phyloP scores from a whole-genome alignment of 2,329 filamentous ascomycete species.

The Aspergillus luchuensis region DNA sequence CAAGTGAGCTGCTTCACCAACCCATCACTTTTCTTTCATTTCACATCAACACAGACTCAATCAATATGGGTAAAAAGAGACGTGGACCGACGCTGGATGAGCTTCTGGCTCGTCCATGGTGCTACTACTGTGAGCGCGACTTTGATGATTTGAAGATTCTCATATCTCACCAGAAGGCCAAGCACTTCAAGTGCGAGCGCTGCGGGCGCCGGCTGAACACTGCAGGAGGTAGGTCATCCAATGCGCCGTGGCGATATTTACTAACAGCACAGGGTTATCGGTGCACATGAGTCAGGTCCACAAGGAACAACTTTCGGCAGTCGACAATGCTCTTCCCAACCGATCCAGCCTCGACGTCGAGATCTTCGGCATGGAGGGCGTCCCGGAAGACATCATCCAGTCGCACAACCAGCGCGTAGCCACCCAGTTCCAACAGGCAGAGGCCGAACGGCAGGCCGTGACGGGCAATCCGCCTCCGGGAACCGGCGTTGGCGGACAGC shows the following conservation, averaged over 20 bases:
- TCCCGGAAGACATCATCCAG: constrained; percentile 80
- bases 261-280: constrained; percentile 67
- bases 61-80: constrained; percentile 84
- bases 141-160: constrained; percentile 97
- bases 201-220: constrained; percentile 89
- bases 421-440: constrained; percentile 79
- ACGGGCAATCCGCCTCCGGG: constrained; percentile 83
- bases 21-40: background rate
- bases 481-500: constrained; percentile 44
- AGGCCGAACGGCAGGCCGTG: constrained; percentile 76
- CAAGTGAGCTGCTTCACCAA: background rate
- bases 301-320: constrained; percentile 82
- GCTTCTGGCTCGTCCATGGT: constrained; percentile 85
- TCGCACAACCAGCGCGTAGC: constrained; percentile 85
- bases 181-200: constrained; percentile 96
- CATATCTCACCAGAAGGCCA: constrained; percentile 97
- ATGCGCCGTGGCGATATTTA: background rate
- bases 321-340: constrained; percentile 90
- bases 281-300: constrained; percentile 99
- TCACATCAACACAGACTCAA: background rate
- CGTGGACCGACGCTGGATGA: constrained; percentile 85
- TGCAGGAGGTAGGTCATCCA: constrained; percentile 71
- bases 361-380: constrained; percentile 98
- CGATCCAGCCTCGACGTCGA: constrained; percentile 85
- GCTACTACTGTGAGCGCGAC: constrained; percentile 99